Percentiles rank a stretch among this genome's conserved stretches.
Conservation (phyloP, 2,329 filamentous ascomycete species). For the Penicillium sp. region DNA sequence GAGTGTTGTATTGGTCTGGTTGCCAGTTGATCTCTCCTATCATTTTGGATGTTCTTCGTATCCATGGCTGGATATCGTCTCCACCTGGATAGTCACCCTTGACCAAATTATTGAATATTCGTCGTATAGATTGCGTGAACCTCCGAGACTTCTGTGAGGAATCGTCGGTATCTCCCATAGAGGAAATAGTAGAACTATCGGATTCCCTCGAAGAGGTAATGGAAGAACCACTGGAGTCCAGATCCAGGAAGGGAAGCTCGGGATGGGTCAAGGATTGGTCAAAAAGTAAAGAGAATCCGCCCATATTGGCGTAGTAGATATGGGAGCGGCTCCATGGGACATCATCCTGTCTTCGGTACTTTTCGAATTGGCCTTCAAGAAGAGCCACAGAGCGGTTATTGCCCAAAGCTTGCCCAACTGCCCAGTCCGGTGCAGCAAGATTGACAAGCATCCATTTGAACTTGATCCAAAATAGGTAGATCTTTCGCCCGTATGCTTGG, state of each 20-base stretch:
- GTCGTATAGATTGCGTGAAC: too few species aligned
- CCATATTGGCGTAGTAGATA: constrained; percentile 1
- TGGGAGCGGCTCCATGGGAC: not conserved
- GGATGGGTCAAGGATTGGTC: not conserved
- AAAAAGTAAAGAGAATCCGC: not conserved
- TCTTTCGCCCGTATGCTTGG: not conserved
- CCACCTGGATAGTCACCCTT: too few species aligned
- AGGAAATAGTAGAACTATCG: too few species aligned
- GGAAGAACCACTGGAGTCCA: too few species aligned
- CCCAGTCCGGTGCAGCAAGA: not conserved
- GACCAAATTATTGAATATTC: too few species aligned
- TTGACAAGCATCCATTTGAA: constrained; percentile 1
- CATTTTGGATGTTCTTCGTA: too few species aligned
- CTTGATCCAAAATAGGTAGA: not conserved
- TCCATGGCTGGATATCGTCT: not conserved
- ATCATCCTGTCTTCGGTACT: not conserved
- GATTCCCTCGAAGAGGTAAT: too few species aligned
- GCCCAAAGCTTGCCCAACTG: not conserved
- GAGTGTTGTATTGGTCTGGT: not conserved
- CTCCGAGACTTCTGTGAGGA: too few species aligned
- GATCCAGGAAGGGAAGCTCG: too few species aligned
- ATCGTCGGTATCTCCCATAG: too few species aligned
- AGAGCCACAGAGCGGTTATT: not conserved
- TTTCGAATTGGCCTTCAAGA: not conserved
- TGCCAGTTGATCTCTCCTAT: not conserved